Percentiles rank a stretch among this genome's conserved stretches.
Evolutionary conservation across 306 rosid species (phyloP).

Genomic region (Castanopsis chinensis): DNA sequence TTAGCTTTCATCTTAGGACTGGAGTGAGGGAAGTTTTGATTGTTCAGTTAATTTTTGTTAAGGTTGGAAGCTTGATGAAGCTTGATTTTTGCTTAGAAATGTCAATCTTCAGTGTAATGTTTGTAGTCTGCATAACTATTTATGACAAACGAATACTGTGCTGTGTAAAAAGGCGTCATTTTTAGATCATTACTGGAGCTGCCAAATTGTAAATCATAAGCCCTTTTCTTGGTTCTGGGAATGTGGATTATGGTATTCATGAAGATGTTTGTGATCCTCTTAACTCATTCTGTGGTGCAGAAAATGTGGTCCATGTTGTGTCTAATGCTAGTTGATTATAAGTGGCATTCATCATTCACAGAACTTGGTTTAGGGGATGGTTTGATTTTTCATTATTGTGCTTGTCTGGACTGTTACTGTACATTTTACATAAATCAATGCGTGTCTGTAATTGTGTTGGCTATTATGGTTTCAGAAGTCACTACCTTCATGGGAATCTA

Average conservation of each 20-base stretch:
- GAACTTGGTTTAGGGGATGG: too few relatives aligned
- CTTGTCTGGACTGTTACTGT: too few relatives aligned
- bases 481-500: not conserved
- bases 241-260: too few relatives aligned
- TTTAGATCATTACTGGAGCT: not conserved
- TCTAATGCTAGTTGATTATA: too few relatives aligned
- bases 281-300: too few relatives aligned
- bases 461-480: not conserved
- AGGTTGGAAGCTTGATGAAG: not conserved
- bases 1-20: not conserved
- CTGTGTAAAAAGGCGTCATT: not conserved
- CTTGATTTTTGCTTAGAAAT: not conserved
- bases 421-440: not conserved
- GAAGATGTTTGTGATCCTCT: too few relatives aligned
- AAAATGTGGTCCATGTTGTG: too few relatives aligned
- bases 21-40: not conserved
- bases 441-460: not conserved
- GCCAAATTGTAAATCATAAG: not conserved
- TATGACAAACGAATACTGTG: not conserved
- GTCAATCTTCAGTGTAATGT: not conserved
- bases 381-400: too few relatives aligned
- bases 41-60: not conserved
- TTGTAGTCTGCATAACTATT: not conserved
- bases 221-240: too few relatives aligned
- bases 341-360: too few relatives aligned